Base-by-base conservation (phyloP, 148 eudicot species). In the Polygonum maritimum region DNA sequence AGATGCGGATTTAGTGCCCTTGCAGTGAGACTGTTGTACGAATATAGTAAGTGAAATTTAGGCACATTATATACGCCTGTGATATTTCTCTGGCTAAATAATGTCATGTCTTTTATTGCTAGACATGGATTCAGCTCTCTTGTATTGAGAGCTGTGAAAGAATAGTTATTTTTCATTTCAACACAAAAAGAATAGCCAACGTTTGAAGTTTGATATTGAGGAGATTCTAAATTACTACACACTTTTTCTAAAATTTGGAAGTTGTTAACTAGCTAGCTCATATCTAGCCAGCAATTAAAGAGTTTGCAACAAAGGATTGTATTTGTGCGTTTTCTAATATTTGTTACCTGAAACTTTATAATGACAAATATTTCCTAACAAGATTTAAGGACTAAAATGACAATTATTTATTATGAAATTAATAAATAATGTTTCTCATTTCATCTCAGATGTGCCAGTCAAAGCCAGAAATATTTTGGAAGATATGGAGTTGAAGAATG, bases 1-100 rank as follows among this genome's bases (percentile, higher is more conserved):
- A 87, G 92, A 71, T 95, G 97, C 58, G 97, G 99, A 63, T 95
- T 92, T 80, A 95, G 99, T 82, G 85, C 97, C 19, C 84, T 95
- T 74, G 97, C 97, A 45, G 96, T 92, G 73, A 90, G 88, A 82
- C 92, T 95, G 45, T 69, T 92, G 80, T 82, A 78, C 9, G 92
- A 87, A 82, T 95, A 92, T 80, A 49, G 99, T 95, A 82, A 89
- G 96, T 85, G 60, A 60, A 60, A 22, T 60, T 12, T 60, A 7
- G 47, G 11, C 13, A 26, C 36, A 22, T 51, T 6, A 54, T n/a
- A 5, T 6, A 13, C 7, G 14, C 19, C 60, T 54, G 57, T 54
- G 60, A 54, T 54, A 4, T 16, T 15, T 49, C 55, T 49, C 55
- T 49, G 15, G 55, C 55, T 49, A 49, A 14, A 49, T 49, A 49